Base-by-base conservation (phyloP, 1,139 yeast species). In the Candida sp. region DNA sequence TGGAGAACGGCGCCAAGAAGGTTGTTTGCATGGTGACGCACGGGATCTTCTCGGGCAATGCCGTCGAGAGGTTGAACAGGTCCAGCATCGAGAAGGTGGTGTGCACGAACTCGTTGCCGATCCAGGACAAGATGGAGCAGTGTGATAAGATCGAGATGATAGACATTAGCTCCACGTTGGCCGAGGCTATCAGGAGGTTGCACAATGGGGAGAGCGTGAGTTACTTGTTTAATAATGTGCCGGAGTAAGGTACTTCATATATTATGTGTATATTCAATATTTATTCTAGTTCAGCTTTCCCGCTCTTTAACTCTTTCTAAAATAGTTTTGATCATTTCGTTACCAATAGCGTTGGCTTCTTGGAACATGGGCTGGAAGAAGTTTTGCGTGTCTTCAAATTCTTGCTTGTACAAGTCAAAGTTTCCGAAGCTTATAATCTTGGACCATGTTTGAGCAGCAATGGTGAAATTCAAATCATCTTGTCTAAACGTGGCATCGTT, bases 121-220 rank as follows among this genome's bases (percentile, higher is more conserved):
- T 91, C 56, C 92, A 88, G 62, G 91, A 88, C 53, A 90, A 90
- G 67, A 75, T 86, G 66, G 69, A 72, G 48, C 67, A 72, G 49
- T 92, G 98, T 67, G 85, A 90, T 39, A 90, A 87, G 64, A 76
- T 94, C 61, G 92, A 88, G 59, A 83, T 86, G 32, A 84, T 94
- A 57, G 99, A 94, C 70, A 85, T 94, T 52, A 85, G 94, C 57
- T 88, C 96, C 31, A 96, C 91, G 17, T 74, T 94, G 54, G 98
- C 98, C n/a, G 99, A 94, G 75, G 89, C 97, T 52, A 89, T 94
- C 56, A 87, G 99, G 74, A 87, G 99, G 66, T 81, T 94, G 66
- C 99, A 94, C 73, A 93, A 94, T 67, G 99, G 99, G 67, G 99
- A 94, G 75, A 88, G 96, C 74, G 92, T 92, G 50, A 89, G 96